Evolutionary conservation across 768 basidiomycete species (phyloP), one percentile per base, ranked within the genome.

Genomic region (Lentinula lateritia): DNA sequence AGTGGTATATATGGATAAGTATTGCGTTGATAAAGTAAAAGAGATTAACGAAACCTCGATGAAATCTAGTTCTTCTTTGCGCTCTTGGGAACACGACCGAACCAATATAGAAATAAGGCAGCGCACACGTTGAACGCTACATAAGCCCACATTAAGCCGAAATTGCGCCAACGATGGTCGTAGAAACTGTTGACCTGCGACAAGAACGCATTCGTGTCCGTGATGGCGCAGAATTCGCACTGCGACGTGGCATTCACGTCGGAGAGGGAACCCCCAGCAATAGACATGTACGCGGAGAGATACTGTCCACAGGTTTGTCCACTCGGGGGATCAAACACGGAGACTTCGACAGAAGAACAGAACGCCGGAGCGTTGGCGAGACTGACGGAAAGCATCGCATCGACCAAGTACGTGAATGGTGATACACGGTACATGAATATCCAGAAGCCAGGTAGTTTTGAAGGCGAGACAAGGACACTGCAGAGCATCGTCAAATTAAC

Each of bases 321-420:
- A 0, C 74, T 66, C 3, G 88, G 86, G 1, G 89, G 84, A 5
- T 82, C 67, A 63, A 95, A 68, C 1, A 75, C 76, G 2, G 85
- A 81, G n/a, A 83, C 75, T 69, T 95, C 93, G 54, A 77, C 71
- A 0, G 71, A n/a, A 0, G 86, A 71, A 69, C 93, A 95, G 15
- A 71, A 74, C 52, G 89, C 76, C 1, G 70, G 62, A 52, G 78
- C 72, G 6, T 72, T 75, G 0, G 84, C 86, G 12, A 89, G 67
- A 9, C 81, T 86, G 85, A 62, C n/a, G 28, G 38, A 45, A 18
- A 83, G 64, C 18, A 84, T 65, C 16, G 76, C 84, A 56, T 80
- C 80, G 42, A 83, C 77, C 38, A 86, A 68, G 61, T 85, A 85
- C 1, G 79, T 81, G 63, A 72, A 80, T 0, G 83, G 82, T 1